A percentile compares a stretch with the other conserved stretches of the same genome.
Evolutionary conservation across 768 basidiomycete genomes (phyloP).

Genomic region (Psilocybe sp.): DNA sequence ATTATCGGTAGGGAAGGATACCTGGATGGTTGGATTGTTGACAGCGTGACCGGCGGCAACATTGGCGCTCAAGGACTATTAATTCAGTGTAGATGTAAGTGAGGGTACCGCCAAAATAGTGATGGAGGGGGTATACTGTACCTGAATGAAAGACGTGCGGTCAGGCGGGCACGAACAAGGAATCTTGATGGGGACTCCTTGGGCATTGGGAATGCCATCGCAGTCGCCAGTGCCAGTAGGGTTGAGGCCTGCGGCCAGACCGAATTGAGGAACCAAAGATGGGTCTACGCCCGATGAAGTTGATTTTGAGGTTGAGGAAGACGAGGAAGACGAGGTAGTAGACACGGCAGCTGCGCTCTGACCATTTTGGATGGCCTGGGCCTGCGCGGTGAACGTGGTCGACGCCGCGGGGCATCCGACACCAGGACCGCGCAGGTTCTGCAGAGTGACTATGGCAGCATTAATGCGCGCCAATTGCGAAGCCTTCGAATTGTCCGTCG

Average conservation of each 20-base stretch:
- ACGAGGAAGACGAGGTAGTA: slow-evolving; percentile 14
- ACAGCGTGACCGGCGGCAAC: slow-evolving; percentile 61
- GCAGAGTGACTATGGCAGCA: slow-evolving; percentile 63
- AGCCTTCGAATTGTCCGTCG: slow-evolving; percentile 50
- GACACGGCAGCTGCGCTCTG: slow-evolving; percentile 8
- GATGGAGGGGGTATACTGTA: neutral
- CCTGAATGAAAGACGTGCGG: slow-evolving; percentile 14
- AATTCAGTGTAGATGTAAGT: neutral
- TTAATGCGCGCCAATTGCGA: slow-evolving; percentile 57
- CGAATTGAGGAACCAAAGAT: slow-evolving; percentile 58
- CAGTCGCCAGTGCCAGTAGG: slow-evolving; percentile 73
- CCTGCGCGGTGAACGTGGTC: slow-evolving; percentile 54
- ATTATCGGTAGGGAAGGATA: slow-evolving; percentile 64
- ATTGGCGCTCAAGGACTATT: slow-evolving; percentile 48
- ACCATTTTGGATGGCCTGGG: slow-evolving; percentile 32
- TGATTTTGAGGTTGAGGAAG: slow-evolving; percentile 16
- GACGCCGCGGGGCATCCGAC: slow-evolving; percentile 65
- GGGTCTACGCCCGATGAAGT: slow-evolving; percentile 43
- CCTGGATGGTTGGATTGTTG: slow-evolving; percentile 52
- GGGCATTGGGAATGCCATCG: slow-evolving; percentile 54
- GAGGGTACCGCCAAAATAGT: neutral
- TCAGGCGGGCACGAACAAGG: slow-evolving; percentile 45
- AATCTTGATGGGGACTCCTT: slow-evolving; percentile 55
- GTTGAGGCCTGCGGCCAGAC: slow-evolving; percentile 52
- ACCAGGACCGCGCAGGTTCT: slow-evolving; percentile 69